Base-by-base conservation (phyloP, 768 basidiomycete species). In the Cyathus striatus region DNA sequence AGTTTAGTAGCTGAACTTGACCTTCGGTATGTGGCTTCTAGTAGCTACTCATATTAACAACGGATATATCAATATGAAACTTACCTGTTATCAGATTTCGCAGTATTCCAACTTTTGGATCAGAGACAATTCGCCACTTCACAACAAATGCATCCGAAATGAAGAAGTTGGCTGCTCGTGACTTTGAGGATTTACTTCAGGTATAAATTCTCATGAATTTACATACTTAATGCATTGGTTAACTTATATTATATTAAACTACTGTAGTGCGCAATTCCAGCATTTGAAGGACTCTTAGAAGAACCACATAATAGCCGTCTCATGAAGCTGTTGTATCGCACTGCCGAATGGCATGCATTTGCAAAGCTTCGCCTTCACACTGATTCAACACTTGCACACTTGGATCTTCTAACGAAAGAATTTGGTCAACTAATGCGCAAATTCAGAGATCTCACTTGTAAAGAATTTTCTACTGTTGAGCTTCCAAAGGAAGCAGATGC, bases 321-420 rank as follows among this genome's bases (percentile, higher is more conserved):
- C 3, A 47, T 58, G 16, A 56, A 65, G 21, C 45, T 72, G 0
- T 49, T 73, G 1, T 73, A 62, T 46, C 35, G 43, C 7, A 42
- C 63, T 2, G 59, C 56, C 0, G 49, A 55, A 16, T 70, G 68
- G 70, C 72, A 73, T 48, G 57, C 57, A 1, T 54, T 65, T n/a
- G 67, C 65, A 1, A 74, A 74, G 44, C 54, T 72, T 1, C 58
- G 61, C 5, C 38, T 70, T 41, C 72, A 73, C 41, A 67, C 64
- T 0, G 58, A 66, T 6, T 18, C 45, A 1, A 63, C 68, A 3
- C 45, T 73, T 1, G 21, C 33, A 0, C 21, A 52, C 25, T 48
- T 70, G 6, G 49, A 59, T n/a, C 13, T 22, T 1, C 36, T 42
- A 0, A 70, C 68, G 12, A 45, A 3, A 0, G 24, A 23, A 2